A percentile compares a stretch with the other conserved stretches of the same genome.
phyloP scores from a whole-genome alignment of 2,329 filamentous ascomycete species.

The Beauveria brongniartii region DNA sequence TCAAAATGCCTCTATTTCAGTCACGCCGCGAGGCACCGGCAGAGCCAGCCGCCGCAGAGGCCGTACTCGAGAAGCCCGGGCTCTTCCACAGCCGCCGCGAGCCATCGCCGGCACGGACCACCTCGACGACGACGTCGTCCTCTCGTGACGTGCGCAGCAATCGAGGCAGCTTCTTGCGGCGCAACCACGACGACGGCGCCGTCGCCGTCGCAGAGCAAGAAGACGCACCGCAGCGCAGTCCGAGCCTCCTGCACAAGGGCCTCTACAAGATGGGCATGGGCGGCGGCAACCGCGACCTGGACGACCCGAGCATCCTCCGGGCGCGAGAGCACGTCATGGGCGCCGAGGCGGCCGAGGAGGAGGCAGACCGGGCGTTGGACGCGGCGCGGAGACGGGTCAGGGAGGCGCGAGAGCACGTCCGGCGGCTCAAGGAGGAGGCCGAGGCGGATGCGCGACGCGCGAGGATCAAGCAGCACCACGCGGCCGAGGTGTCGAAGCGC shows the following conservation, averaged over 20 bases:
- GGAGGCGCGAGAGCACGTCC: constrained; percentile 56
- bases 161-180: constrained; percentile 20
- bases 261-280: constrained; percentile 33
- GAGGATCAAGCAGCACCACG: constrained; percentile 61
- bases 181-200: constrained; percentile 19
- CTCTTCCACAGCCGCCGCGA: constrained; percentile 28
- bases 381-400: constrained; percentile 50
- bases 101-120: constrained; percentile 21
- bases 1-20: constrained; percentile 25
- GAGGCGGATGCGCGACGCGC: constrained; percentile 55
- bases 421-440: constrained; percentile 55
- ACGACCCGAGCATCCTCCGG: constrained; percentile 55
- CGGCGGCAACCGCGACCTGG: constrained; percentile 35
- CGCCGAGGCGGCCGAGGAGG: constrained; percentile 55
- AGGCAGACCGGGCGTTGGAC: constrained; percentile 56
- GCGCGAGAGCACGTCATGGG: constrained; percentile 53
- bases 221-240: constrained; percentile 2
- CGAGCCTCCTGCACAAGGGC: constrained; percentile 26
- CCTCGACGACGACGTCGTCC: constrained; percentile 15
- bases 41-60: constrained; percentile 26
- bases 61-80: constrained; percentile 25
- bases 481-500: constrained; percentile 56
- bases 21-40: constrained; percentile 22
- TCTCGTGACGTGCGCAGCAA: constrained; percentile 10
- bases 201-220: constrained; percentile 17